These are phyloP conservation scores for Oryza rufipogon DNA, from an alignment of 176 grass and related monocot genomes.

Conservation along the genomic window DNA sequence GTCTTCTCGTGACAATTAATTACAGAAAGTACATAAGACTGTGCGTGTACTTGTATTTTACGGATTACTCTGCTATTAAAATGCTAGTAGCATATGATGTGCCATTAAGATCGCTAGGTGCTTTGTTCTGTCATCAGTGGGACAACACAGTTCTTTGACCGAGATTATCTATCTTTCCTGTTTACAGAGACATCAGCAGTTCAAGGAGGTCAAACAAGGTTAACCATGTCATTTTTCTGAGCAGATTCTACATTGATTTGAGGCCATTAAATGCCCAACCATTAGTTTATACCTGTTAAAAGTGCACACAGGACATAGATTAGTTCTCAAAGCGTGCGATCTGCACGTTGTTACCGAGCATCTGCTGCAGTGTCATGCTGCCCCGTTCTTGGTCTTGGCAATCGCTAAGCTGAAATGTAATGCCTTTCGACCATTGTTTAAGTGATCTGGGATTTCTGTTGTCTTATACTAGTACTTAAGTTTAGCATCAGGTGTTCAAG, in stretches of 20 bases:
- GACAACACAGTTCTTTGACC: slow-evolving; percentile 43
- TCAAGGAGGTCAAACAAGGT: slow-evolving; percentile 67
- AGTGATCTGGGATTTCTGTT: neutral
- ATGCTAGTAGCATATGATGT: slow-evolving; percentile 1
- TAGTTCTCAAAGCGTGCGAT: slow-evolving; percentile 1
- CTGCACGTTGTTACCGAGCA: neutral
- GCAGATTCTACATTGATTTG: slow-evolving; percentile 8
- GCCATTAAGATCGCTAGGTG: slow-evolving; percentile 11
- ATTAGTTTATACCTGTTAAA: slow-evolving; percentile 29
- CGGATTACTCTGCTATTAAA: neutral
- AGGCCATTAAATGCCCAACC: slow-evolving; percentile 46
- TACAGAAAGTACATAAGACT: neutral
- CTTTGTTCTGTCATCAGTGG: slow-evolving; percentile 39
- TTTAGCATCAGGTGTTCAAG: slow-evolving; percentile 25
- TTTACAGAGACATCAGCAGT: slow-evolving; percentile 27
- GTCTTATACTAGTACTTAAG: neutral
- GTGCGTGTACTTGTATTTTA: neutral
- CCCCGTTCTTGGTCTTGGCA: slow-evolving; percentile 15
- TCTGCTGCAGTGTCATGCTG: slow-evolving; percentile 12
- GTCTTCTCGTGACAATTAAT: neutral
- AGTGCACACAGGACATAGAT: slow-evolving; percentile 9
- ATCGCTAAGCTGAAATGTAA: slow-evolving; percentile 1
- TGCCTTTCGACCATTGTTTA: slow-evolving; percentile 30
- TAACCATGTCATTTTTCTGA: slow-evolving; percentile 39
- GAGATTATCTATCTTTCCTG: slow-evolving; percentile 34